phyloP scores from a whole-genome alignment of 352 stramenopile genomes.

The Phytophthora lateralis region DNA sequence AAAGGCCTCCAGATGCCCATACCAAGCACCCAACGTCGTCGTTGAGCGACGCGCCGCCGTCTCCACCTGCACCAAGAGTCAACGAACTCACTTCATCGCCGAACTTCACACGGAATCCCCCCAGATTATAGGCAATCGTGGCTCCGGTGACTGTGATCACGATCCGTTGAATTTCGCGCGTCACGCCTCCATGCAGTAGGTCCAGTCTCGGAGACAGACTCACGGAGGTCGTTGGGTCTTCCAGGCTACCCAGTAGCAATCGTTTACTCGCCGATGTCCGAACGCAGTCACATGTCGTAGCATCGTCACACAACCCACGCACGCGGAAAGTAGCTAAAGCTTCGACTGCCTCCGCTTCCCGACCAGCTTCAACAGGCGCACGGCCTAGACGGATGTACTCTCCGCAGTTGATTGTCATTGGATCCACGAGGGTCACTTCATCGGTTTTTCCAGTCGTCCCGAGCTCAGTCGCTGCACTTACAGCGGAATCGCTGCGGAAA shows the following conservation, averaged over 20 bases:
- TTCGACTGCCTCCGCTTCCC: slow-evolving; percentile 19
- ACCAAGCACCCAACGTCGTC: slow-evolving; percentile 79
- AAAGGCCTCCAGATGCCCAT: slow-evolving; percentile 65
- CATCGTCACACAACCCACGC: slow-evolving; percentile 51
- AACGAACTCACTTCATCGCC: slow-evolving; percentile 87
- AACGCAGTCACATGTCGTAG: slow-evolving; percentile 49
- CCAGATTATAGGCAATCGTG: slow-evolving; percentile 48
- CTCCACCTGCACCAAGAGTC: slow-evolving; percentile 69
- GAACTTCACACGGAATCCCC: slow-evolving; percentile 93
- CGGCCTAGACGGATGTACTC: slow-evolving; percentile 75
- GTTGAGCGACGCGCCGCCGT: slow-evolving; percentile 71
- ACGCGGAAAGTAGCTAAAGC: slow-evolving; percentile 61
- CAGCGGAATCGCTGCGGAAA: slow-evolving; percentile 60
- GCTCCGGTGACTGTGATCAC: slow-evolving; percentile 39
- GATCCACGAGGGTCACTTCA: slow-evolving; percentile 34
- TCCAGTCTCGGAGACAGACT: slow-evolving; percentile 48
- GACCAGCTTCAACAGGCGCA: slow-evolving; percentile 23
- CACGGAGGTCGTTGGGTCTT: slow-evolving; percentile 42
- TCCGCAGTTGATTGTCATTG: slow-evolving; percentile 58
- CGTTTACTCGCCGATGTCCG: slow-evolving; percentile 23
- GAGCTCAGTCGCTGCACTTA: slow-evolving; percentile 50
- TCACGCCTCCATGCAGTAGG: slow-evolving; percentile 47
- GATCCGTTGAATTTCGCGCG: slow-evolving; percentile 76
- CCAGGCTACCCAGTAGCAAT: slow-evolving; percentile 54
- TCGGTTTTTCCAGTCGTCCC: slow-evolving; percentile 36